These are phyloP conservation scores for Pseudogymnoascus sp. DNA, from an alignment of 2,329 filamentous ascomycete genomes.

Conservation along the genomic window DNA sequence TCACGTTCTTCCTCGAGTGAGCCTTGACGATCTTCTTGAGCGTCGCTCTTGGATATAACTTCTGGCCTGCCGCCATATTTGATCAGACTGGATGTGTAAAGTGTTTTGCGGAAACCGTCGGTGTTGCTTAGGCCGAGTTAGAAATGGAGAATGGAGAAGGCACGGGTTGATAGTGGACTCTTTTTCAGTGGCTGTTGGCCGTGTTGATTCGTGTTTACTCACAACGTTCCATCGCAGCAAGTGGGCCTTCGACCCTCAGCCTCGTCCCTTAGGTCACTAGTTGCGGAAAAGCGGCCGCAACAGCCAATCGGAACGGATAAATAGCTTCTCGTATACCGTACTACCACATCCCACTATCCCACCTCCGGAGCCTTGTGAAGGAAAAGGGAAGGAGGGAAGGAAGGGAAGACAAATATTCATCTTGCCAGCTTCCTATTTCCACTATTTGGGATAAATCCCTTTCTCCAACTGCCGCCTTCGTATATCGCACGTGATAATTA, in stretches of 20 bases:
- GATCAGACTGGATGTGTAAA: background rate
- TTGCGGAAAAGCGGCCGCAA: background rate
- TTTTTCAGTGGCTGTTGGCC: no score
- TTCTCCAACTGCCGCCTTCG: conserved; percentile 5
- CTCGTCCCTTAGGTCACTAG: conserved; percentile 5
- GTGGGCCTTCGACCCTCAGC: background rate
- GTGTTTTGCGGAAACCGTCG: background rate
- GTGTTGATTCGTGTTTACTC: background rate
- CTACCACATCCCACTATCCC: conserved; percentile 4
- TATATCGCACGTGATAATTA: background rate
- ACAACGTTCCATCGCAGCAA: background rate
- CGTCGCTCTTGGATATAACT: conserved; percentile 75
- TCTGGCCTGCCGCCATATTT: conserved; percentile 46
- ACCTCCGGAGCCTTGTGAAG: background rate
- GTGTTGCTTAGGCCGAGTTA: background rate
- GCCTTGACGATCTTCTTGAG: conserved; percentile 88
- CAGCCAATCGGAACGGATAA: background rate
- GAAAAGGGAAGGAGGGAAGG: background rate
- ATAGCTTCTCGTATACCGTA: background rate
- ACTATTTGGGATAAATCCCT: background rate
- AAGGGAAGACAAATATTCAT: background rate
- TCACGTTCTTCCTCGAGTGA: conserved; percentile 71
- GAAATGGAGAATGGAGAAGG: background rate
- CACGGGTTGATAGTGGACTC: background rate
- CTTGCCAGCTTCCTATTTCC: background rate